Evolutionary conservation across 257 asterid species (phyloP), one percentile per base, ranked within the genome.

Genomic region (Coffea eugenioides): DNA sequence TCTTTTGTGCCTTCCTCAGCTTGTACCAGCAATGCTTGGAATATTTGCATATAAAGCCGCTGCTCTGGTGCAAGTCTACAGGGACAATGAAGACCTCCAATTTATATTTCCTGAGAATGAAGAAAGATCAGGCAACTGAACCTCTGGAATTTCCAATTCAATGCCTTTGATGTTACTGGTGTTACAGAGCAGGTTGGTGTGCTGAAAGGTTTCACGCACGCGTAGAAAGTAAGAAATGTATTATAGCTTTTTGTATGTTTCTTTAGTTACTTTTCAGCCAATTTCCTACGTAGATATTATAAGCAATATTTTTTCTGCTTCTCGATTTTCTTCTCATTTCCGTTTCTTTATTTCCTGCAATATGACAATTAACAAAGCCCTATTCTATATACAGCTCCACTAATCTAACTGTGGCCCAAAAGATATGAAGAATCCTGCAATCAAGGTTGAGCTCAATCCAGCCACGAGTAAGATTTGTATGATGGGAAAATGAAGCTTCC

Each of bases 21-120:
- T 96, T 59, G 83, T 84, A 49, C 97, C 99, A 15, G 98, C 95
- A 54, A 92, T 96, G 96, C 84, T 96, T 16, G 98, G 99, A 79
- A 84, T 96, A 70, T 96, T 96, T 87, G 99, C 96, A 11, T 96
- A 96, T 77, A 96, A 96, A 87, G 98, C 99, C 59, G 98, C 99
- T 71, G 96, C 97, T 64, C 83, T 96, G 51, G 98, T 96, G 74
- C 98, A 96, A 91, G 97, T 96, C 34, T 96, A 96, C 77, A 89
- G 99, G 80, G 99, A 96, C 87, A 94, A 96, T 27, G 97, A 94
- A 82, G 97, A 92, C 82, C 97, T 96, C 82, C 91, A 88, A 43
- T 62, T 96, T 34, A 89, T 96, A 84, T 94, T 96, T 76, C 97
- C 97, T 0, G 97, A 85, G 8, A 85, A 73, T 69, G 88, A 86